Evolutionary conservation across 768 basidiomycete species (phyloP), one percentile per base, ranked within the genome.

Genomic region (Tricholoma furcatifolium): DNA sequence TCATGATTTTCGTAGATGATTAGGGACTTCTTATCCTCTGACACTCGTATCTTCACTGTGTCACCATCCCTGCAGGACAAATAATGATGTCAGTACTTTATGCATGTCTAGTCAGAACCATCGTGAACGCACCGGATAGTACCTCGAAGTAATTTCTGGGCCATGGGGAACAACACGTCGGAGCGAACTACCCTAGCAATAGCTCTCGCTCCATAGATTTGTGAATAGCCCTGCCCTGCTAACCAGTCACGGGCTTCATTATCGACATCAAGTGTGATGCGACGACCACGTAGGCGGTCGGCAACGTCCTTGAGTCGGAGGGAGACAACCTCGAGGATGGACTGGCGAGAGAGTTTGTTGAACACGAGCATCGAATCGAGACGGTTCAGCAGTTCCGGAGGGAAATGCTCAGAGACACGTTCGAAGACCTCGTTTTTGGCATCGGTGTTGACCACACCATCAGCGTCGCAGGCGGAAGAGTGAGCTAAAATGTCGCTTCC

Each of bases 311-410:
- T 71, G 15, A 96, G 75, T 8, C 93, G 83, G 7, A 96, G 74
- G 3, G 75, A 74, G 17, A 95, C 91, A 20, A 97, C 87, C 43
- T 87, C 73, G n/a, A 90, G 70, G 48, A 95, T 88, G 3, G 88
- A 85, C 20, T 71, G 65, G 21, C 76, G 78, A 2, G 88, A 85
- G 15, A 97, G 83, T 64, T 93, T 94, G 76, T 95, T 95, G 76
- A 97, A 96, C 8, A 96, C 86, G 14, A 89, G 74, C 70, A 90
- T 88, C 1, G 88, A 83, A 63, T 96, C 93, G 32, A 96, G 79
- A 7, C 93, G 85, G 65, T 95, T 95, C 50, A 95, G 78, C 2
- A 96, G 78, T 67, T 97, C 93, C 0, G 93, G 93, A 9, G 92
- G 87, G 78, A 95, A 95, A 70, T 86, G 85, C 56, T 85, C 84